Evolutionary conservation across 106 monocot genomes (phyloP), one percentile per base, ranked within the genome.

Genomic region (Dioscorea zingiberensis): DNA sequence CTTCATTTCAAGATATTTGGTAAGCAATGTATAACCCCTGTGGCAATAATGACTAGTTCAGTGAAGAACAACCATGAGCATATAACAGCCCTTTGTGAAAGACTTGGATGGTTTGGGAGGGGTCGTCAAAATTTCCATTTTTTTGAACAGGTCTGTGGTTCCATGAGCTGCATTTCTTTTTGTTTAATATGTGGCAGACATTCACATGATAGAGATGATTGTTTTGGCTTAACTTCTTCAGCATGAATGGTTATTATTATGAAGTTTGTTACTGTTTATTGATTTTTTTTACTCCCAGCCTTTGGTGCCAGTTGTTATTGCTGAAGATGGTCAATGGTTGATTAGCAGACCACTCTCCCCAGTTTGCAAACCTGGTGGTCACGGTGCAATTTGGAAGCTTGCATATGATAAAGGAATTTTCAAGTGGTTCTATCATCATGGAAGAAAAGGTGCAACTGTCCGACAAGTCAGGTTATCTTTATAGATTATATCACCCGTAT

Each of bases 331-430:
- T 55, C 83, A 78, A 27, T 97, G 95, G 95, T 63, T 97, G 72
- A 81, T 79, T 58, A 78, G 68, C 55, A 59, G 74, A 66, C 75
- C 78, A 60, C 73, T 83, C 54, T 66, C 55, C 44, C 91, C 83
- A 59, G 72, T 97, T 13, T 83, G 85, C 68, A 97, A 91, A 70
- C 95, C 95, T 72, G 95, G 95, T 75, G 95, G 95, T 54, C 95
- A 97, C 88, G 95, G 95, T 68, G 91, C 88, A 54, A 78, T 97
- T 59, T 97, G 95, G 95, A 97, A 97, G 70, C 95, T 97, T 72
- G 91, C 95, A 56, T 69, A 76, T 84, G 91, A 97, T 61, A 91
- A 84, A 85, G 87, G 95, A 22, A 72, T 97, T 70, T 91, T 91
- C 67, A 67, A 75, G 44, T 97, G 95, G 95, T 91, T 97, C 61